phyloP scores from a whole-genome alignment of 768 basidiomycete species.

The Pleurotus sapidus region DNA sequence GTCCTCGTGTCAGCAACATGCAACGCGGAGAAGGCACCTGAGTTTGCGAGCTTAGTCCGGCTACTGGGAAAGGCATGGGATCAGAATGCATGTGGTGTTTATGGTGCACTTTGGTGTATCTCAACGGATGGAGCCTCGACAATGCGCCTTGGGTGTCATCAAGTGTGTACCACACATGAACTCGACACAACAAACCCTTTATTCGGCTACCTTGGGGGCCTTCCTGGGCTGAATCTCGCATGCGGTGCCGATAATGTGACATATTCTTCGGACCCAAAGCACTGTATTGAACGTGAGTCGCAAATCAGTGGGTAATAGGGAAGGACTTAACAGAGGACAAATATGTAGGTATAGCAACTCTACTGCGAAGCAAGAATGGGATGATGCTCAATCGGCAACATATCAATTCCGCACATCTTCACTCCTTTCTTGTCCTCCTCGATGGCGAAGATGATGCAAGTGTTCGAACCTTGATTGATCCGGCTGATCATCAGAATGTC shows the following conservation, averaged over 20 bases:
- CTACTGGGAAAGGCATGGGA: not conserved
- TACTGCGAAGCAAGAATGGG: slow-evolving; percentile 12
- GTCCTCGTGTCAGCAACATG: slow-evolving; percentile 13
- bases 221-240: slow-evolving; percentile 13
- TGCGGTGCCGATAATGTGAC: slow-evolving; percentile 9
- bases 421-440: slow-evolving; percentile 15
- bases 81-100: not conserved
- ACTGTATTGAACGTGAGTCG: slow-evolving; percentile 13
- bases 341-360: too few relatives aligned
- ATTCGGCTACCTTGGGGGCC: slow-evolving; percentile 1
- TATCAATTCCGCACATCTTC: slow-evolving; percentile 19
- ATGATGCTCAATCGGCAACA: slow-evolving; percentile 11
- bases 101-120: slow-evolving; percentile 10
- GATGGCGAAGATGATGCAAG: slow-evolving; percentile 4
- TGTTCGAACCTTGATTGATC: slow-evolving; percentile 21
- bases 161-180: not conserved
- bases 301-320: not conserved
- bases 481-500: slow-evolving; percentile 28
- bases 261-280: slow-evolving; percentile 13
- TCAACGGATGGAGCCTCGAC: slow-evolving; percentile 13
- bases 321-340: too few relatives aligned
- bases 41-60: not conserved
- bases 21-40: slow-evolving; percentile 10
- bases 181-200: not conserved
- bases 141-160: slow-evolving; percentile 5